A percentile compares a stretch with the other conserved stretches of the same genome.
Evolutionary conservation across 805 yeast genomes (phyloP).

Genomic region (Dipodascopsis uninucleata): DNA sequence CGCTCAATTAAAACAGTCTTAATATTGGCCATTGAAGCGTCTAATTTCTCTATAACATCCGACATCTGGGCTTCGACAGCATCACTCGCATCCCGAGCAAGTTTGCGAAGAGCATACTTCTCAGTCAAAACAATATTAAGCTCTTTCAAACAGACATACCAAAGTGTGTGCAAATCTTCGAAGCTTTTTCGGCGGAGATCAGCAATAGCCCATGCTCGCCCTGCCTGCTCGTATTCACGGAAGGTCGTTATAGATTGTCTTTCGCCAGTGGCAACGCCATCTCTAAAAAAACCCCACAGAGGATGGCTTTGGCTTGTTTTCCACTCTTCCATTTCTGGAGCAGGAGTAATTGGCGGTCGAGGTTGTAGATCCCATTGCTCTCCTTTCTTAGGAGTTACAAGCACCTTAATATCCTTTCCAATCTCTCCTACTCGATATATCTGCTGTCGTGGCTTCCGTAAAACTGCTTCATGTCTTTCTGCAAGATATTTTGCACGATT

Average conservation of each 20-base stretch:
- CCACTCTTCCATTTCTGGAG: slow-evolving; percentile 76
- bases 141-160: slow-evolving; percentile 85
- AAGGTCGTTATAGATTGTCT: slow-evolving; percentile 53
- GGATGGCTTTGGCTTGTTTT: slow-evolving; percentile 73
- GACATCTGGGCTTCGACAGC: slow-evolving; percentile 43
- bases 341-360: slow-evolving; percentile 75
- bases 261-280: slow-evolving; percentile 44
- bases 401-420: slow-evolving; percentile 8
- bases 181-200: slow-evolving; percentile 88
- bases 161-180: slow-evolving; percentile 84
- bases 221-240: slow-evolving; percentile 44
- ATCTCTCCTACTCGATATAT: too few relatives aligned
- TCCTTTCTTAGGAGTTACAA: slow-evolving; percentile 13
- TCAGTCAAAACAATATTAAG: slow-evolving; percentile 78
- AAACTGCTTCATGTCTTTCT: too few relatives aligned
- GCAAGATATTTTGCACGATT: too few relatives aligned
- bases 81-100: slow-evolving; percentile 31
- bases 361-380: slow-evolving; percentile 23
- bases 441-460: too few relatives aligned
- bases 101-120: slow-evolving; percentile 49
- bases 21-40: slow-evolving; percentile 57
- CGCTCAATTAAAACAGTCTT: slow-evolving; percentile 86
- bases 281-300: slow-evolving; percentile 82
- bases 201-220: slow-evolving; percentile 81
- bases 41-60: slow-evolving; percentile 5